Evolutionary conservation across 129 eudicot genomes (phyloP).

Genomic region (Rutidosis leptorrhynchoides): DNA sequence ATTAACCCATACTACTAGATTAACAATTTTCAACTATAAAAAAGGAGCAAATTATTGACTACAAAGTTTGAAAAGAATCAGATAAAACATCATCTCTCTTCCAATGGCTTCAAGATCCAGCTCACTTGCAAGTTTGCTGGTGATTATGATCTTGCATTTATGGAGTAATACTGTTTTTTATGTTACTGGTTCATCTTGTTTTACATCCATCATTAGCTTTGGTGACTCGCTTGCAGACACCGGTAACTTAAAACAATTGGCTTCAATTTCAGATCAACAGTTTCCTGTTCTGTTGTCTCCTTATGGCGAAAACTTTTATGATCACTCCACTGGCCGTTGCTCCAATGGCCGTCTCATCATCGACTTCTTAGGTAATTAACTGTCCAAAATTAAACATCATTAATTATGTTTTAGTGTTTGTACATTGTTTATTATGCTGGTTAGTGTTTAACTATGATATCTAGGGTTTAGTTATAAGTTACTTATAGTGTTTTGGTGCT

Average conservation of each 20-base stretch:
- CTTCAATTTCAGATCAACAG: not conserved
- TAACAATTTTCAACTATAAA: too few relatives aligned
- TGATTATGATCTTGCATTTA: not conserved
- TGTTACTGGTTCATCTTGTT: not conserved
- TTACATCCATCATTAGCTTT: slow-evolving; percentile 23
- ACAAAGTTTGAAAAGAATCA: too few relatives aligned
- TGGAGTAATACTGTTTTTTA: not conserved
- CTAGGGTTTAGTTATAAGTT: too few relatives aligned
- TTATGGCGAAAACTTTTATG: not conserved
- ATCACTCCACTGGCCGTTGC: not conserved
- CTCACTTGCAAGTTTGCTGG: not conserved
- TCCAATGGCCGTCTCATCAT: slow-evolving; percentile 8
- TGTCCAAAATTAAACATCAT: too few relatives aligned
- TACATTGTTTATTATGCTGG: too few relatives aligned
- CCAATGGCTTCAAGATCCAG: not conserved
- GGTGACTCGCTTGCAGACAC: slow-evolving; percentile 31
- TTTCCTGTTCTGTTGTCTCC: not conserved
- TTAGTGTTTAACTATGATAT: too few relatives aligned
- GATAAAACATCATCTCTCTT: too few relatives aligned
- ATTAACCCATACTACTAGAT: too few relatives aligned
- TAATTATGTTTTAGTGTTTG: too few relatives aligned
- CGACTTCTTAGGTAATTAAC: slow-evolving; percentile 9
- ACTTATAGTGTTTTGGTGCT: too few relatives aligned
- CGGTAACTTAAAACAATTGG: not conserved
- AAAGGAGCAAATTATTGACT: too few relatives aligned